Conservation (phyloP, 2,329 filamentous ascomycete species). For the Xylariaceae sp. region DNA sequence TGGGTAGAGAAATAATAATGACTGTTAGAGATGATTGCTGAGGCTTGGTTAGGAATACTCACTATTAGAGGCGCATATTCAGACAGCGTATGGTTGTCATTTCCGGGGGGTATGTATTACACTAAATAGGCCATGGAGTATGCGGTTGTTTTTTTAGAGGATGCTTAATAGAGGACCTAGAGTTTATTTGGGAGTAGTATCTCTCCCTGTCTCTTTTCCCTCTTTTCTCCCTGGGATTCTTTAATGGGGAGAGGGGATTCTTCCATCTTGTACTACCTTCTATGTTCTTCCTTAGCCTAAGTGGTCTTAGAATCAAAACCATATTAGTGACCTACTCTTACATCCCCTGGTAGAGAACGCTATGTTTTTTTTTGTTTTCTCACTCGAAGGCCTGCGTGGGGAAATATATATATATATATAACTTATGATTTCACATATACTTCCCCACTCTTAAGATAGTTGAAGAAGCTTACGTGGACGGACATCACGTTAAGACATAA, state of each 20-base stretch:
- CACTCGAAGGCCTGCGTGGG: too few relatives aligned
- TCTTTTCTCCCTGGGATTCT: not conserved
- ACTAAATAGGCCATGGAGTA: not conserved
- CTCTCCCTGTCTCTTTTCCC: not conserved
- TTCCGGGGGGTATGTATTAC: not conserved
- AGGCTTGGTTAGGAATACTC: constrained; percentile 20
- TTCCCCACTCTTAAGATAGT: too few relatives aligned
- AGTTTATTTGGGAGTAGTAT: not conserved
- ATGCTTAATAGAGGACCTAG: not conserved
- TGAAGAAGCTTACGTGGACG: too few relatives aligned
- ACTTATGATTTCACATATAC: too few relatives aligned
- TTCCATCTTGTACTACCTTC: too few relatives aligned
- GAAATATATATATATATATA: too few relatives aligned
- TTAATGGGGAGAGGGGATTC: too few relatives aligned
- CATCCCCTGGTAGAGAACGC: too few relatives aligned
- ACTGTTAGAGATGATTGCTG: constrained; percentile 27
- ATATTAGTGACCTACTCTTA: too few relatives aligned
- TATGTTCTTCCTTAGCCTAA: too few relatives aligned
- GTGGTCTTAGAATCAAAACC: too few relatives aligned
- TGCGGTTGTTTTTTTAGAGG: not conserved
- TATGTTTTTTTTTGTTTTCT: too few relatives aligned
- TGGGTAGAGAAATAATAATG: constrained; percentile 1
- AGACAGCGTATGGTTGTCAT: not conserved
- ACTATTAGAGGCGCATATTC: constrained; percentile 6
- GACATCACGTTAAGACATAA: not conserved